Base-by-base conservation (phyloP, 2,329 filamentous ascomycete species). In the Neurospora sp. region DNA sequence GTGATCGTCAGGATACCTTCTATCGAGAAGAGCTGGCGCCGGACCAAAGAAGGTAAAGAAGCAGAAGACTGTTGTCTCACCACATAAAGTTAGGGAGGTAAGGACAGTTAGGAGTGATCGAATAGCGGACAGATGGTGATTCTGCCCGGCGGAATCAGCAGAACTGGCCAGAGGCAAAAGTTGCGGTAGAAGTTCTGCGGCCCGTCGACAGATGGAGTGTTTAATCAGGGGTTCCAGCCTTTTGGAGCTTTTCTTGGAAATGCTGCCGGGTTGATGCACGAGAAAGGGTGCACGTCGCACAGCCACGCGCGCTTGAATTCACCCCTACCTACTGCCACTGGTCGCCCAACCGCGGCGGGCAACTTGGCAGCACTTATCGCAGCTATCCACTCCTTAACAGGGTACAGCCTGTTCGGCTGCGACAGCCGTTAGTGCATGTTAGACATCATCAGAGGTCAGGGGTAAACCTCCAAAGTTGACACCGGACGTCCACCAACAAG, bases 211-310 rank as follows among this genome's bases (percentile, higher is more conserved):
- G 28, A 62, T 36, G 28, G 52, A 62, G 23, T 62, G 52, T 62
- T 62, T 62, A 62, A 62, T 62, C 52, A 62, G 52, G 52, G 52
- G 52, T 62, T 62, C 52, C 52, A 62, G 52, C 52, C 52, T 62
- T 33, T 62, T 70, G 70, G 71, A 69, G 37, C 40, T n/a, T 69
- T 69, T n/a, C 38, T 57, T 66, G 66, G 68, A 67, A 41, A 11
- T 68, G 62, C 71, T 71, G 71, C 33, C 33, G 71, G 73, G 68
- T 68, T 43, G 69, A 72, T 74, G 72, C 72, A 72, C 33, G 41
- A 68, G 68, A 72, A 72, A 71, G 70, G 72, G 71, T 67, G 69
- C 68, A 66, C 67, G 67, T 52, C 33, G 72, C 72, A 71, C 73
- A 69, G 73, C 73, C 73, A 74, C 52, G 15, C 71, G 40, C 28